Evolutionary conservation across 2,329 filamentous ascomycete species (phyloP), one percentile per base, ranked within the genome.

Genomic region (Dendryphion nanum): DNA sequence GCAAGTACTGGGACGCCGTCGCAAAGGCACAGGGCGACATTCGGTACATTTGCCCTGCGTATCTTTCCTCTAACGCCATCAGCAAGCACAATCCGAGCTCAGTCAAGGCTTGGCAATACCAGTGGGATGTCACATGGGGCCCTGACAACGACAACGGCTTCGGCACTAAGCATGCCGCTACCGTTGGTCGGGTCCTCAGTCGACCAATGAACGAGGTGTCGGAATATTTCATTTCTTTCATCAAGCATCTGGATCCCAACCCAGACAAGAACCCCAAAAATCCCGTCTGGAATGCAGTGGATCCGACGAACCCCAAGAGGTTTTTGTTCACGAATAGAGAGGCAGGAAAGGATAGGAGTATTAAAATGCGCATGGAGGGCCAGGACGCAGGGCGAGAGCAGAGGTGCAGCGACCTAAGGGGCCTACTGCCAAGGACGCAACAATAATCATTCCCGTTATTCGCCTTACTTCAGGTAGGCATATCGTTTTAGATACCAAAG

Each of bases 71-170:
- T n/a, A 57, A 60, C 38, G 53, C 53, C 36, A 58, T 62, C 45
- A 47, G 51, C n/a, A 32, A 41, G 4, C 38, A 60, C 48, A 61
- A 61, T 41, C 56, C 57, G 1, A 17, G 40, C 6, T 24, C 29
- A 15, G 51, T 61, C 1, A 48, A 49, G 18, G 57, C 57, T 4
- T 62, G 50, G 36, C 56, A 59, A 33, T 62, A 62, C 44, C 59
- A 62, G 41, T 62, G 59, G 59, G 59, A 62, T 40, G 57, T 61
- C 14, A 57, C 56, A 47, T 56, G 50, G 47, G 57, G 53, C 7
- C 44, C 47, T 2, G 57, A 62, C 41, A 54, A 54, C 18, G 37
- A 44, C 6, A 62, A 62, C 37, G 59, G 59, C 31, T 62, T 41
- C 38, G 59, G 59, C 10, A 62, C 59, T 24, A 61, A 62, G 35